Evolutionary conservation across 139 green algal species (phyloP), one percentile per base, ranked within the genome.

Genomic region (Eudorina sp.): DNA sequence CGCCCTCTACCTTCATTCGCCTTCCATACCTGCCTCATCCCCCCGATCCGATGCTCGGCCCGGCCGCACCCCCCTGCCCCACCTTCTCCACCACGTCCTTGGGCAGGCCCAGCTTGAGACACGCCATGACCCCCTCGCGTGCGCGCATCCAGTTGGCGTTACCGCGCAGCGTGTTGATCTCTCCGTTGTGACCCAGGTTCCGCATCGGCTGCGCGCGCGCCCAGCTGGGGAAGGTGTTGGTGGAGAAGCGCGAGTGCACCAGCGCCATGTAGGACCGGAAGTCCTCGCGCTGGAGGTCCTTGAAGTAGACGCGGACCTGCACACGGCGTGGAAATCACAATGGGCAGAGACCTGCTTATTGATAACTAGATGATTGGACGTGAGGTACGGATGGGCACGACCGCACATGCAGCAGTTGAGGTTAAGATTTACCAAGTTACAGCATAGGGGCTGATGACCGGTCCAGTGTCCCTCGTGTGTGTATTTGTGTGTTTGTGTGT

Each of bases 181-280:
- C 95, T 74, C 96, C 97, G 88, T 99, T 99, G 96, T 99, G 97
- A 27, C 95, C 97, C 78, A 99, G 85, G 89, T 97, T 94, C 55
- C 97, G 94, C 96, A 99, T 98, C 27, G 97, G 97, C 92, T 99
- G 97, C 3, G 97, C 96, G 45, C 97, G 92, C 68, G 96, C 93
- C 97, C 97, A 99, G 75, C 75, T 83, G 69, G 97, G 97, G 88
- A 99, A 99, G 45, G 97, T 99, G 94, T 99, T 99, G 87, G 97
- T 99, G 77, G 95, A 98, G 94, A 99, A 99, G 88, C 97, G 96
- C 3, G 91, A 96, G 94, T 99, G 97, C 64, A 99, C 96, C 36
- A 99, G 90, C 31, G 96, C 95, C 96, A 99, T 96, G 93, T 98
- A 98, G 43, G 92, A 93, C 41, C 91, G 93, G 93, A 99, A 99